Evolutionary conservation across 306 rosid species (phyloP).

Genomic region (Medicago arabica): DNA sequence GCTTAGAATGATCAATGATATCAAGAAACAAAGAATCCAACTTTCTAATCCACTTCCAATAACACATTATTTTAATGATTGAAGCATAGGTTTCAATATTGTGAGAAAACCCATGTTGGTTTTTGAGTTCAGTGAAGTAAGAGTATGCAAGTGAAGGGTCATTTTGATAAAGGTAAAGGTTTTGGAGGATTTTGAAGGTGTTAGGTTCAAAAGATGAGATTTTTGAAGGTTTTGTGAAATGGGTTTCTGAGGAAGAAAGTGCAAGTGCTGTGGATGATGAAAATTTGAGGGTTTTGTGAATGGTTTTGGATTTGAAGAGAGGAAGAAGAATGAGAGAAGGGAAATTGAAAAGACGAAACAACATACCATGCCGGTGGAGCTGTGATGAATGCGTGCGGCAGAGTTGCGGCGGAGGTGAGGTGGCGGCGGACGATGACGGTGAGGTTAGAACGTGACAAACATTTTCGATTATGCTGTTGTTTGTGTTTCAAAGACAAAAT

Average conservation of each 20-base stretch:
- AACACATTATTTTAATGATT: slow-evolving; percentile 63
- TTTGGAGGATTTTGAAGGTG: slow-evolving; percentile 49
- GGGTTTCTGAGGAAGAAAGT: slow-evolving; percentile 20
- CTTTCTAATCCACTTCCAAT: slow-evolving; percentile 56
- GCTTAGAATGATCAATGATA: slow-evolving; percentile 47
- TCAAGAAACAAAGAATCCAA: slow-evolving; percentile 67
- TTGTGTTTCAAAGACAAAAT: too few relatives aligned
- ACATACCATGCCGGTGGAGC: slow-evolving; percentile 10
- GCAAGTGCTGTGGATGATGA: slow-evolving; percentile 48
- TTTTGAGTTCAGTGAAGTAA: slow-evolving; percentile 48
- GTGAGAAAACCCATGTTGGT: slow-evolving; percentile 54
- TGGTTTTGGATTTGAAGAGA: slow-evolving; percentile 3
- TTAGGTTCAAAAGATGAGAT: background rate
- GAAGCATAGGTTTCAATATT: slow-evolving; percentile 57
- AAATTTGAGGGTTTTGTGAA: slow-evolving; percentile 13
- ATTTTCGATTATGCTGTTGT: too few relatives aligned
- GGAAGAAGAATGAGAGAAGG: slow-evolving; percentile 23
- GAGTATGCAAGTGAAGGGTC: slow-evolving; percentile 64
- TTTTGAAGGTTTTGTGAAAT: background rate
- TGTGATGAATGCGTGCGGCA: background rate
- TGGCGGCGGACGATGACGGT: background rate
- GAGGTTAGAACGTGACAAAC: background rate
- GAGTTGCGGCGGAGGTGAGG: background rate
- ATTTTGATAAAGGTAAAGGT: slow-evolving; percentile 41
- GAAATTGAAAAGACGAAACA: background rate